phyloP scores from a whole-genome alignment of 2,329 filamentous ascomycete species.

The Dothidotthia symphoricarpi region DNA sequence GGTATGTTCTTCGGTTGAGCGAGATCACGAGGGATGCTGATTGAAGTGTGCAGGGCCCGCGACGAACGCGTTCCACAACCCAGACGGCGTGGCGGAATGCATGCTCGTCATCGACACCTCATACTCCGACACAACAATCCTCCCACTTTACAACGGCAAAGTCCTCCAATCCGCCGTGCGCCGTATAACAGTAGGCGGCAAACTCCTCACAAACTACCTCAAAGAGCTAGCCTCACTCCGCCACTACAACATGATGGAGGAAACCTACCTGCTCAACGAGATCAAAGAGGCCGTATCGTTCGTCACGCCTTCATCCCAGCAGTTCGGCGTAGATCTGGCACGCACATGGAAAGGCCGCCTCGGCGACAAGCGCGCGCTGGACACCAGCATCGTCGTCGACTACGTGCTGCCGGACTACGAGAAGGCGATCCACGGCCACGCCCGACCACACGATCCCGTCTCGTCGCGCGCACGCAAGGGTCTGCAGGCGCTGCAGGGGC shows the following conservation, averaged over 20 bases:
- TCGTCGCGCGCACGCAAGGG: constrained; percentile 54
- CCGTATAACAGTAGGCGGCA: constrained; percentile 86
- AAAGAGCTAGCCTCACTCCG: constrained; percentile 85
- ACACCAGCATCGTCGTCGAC: constrained; percentile 69
- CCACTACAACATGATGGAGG: constrained; percentile 94
- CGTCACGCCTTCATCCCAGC: constrained; percentile 62
- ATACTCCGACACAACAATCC: constrained; percentile 89
- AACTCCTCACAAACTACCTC: constrained; percentile 88
- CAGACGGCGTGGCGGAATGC: constrained; percentile 60
- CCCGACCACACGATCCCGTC: constrained; percentile 74
- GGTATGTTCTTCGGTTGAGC: constrained; percentile 48
- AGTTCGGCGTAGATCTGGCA: constrained; percentile 74
- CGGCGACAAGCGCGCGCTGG: constrained; percentile 59
- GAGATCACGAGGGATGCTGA: constrained; percentile 1
- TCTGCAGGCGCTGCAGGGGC: constrained; percentile 49
- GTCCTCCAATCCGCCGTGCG: constrained; percentile 79
- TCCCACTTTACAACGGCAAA: constrained; percentile 76
- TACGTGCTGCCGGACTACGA: constrained; percentile 87
- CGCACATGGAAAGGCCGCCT: constrained; percentile 66
- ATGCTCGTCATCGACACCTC: constrained; percentile 88
- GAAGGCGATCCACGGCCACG: constrained; percentile 61
- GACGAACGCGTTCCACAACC: constrained; percentile 73
- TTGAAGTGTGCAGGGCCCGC: constrained; percentile 65
- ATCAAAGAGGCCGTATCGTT: constrained; percentile 92
- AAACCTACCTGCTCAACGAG: constrained; percentile 89